Percentiles rank a stretch among this genome's conserved stretches.
These are phyloP conservation scores for Nicotiana tomentosiformis DNA, from an alignment of 257 asterid species.

Conservation along the genomic window DNA sequence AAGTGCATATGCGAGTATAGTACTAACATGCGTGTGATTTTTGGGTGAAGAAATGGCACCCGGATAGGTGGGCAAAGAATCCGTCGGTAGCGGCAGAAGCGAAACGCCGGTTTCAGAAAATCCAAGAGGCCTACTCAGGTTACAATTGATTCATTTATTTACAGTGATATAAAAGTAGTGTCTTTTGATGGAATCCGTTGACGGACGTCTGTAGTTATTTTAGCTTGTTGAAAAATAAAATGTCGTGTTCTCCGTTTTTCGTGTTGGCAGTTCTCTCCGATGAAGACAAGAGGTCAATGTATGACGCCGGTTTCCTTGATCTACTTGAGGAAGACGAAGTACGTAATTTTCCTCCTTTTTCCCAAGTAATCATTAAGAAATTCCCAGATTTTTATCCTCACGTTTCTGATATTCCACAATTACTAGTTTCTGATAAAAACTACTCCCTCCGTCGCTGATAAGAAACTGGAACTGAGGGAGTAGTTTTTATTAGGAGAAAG, in stretches of 20 bases:
- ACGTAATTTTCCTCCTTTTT: constrained; percentile 11
- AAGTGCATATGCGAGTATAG: background rate
- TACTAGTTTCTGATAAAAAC: background rate
- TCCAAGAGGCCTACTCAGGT: constrained; percentile 81
- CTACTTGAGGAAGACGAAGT: constrained; percentile 85
- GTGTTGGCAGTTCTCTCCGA: constrained; percentile 66
- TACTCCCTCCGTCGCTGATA: too few relatives aligned
- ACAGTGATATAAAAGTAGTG: background rate
- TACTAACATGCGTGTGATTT: background rate
- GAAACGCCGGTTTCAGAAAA: constrained; percentile 62
- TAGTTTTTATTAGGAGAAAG: too few relatives aligned
- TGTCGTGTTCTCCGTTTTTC: background rate
- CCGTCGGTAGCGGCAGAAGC: constrained; percentile 72
- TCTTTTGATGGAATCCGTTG: background rate
- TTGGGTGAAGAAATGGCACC: constrained; percentile 63
- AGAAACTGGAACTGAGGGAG: too few relatives aligned
- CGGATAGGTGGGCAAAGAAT: constrained; percentile 65
- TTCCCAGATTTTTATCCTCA: too few relatives aligned
- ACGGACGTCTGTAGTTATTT: background rate
- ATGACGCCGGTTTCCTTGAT: constrained; percentile 86
- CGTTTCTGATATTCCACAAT: background rate
- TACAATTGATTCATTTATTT: background rate
- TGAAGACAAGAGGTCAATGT: constrained; percentile 77
- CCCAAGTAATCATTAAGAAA: too few relatives aligned
- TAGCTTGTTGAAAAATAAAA: background rate